Conservation (phyloP, 352 stramenopile species). For the Phytophthora ohioensis region DNA sequence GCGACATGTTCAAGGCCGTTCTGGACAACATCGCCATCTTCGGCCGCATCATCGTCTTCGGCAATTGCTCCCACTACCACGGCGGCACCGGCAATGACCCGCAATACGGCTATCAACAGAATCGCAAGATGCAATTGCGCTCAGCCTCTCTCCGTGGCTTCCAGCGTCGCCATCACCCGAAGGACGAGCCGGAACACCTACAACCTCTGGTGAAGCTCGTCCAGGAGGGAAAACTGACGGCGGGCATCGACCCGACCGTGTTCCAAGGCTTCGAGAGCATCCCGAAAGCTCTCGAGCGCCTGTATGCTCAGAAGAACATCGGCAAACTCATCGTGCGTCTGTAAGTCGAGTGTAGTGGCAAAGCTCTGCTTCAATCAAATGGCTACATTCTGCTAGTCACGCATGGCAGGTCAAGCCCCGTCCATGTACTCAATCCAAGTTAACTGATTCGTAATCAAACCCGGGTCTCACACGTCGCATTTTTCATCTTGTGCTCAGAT, state of each 20-base stretch:
- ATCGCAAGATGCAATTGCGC: constrained; percentile 30
- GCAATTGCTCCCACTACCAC: constrained; percentile 34
- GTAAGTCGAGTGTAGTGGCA: constrained; percentile 1
- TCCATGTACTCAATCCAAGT: background rate
- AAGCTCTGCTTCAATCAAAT: background rate
- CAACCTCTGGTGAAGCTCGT: constrained; percentile 21
- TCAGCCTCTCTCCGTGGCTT: constrained; percentile 25
- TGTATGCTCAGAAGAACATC: constrained; percentile 74
- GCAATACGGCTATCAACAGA: constrained; percentile 25
- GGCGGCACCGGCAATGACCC: constrained; percentile 18
- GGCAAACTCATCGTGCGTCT: constrained; percentile 77
- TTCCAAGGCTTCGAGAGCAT: constrained; percentile 52
- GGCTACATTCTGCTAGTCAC: constrained; percentile 27
- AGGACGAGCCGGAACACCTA: constrained; percentile 19
- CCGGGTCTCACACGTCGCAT: constrained; percentile 28
- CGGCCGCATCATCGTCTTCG: constrained; percentile 31
- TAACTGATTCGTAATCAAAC: constrained; percentile 27
- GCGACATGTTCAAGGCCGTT: constrained; percentile 31
- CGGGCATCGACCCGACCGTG: constrained; percentile 36
- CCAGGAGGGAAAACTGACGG: constrained; percentile 25
- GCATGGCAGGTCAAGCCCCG: background rate
- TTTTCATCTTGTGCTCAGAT: background rate
- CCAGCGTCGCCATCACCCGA: constrained; percentile 14
- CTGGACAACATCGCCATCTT: constrained; percentile 31
- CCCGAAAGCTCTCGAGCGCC: constrained; percentile 56